Conservation (phyloP, 352 stramenopile genomes). For the Thalassiosira livingstoniorum region DNA sequence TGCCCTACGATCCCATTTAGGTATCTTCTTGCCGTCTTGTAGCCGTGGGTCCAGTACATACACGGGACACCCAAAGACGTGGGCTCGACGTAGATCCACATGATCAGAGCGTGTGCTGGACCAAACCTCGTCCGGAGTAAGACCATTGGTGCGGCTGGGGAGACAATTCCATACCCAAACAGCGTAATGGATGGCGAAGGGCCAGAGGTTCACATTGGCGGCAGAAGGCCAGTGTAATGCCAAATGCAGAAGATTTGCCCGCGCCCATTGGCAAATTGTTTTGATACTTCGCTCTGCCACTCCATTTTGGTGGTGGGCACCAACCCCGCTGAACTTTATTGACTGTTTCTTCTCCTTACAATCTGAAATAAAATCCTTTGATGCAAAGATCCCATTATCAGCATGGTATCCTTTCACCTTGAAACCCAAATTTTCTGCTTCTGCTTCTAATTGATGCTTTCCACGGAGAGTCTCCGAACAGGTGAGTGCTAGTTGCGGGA, state of each 20-base stretch:
- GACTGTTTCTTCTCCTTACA: conserved; percentile 2
- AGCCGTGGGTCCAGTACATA: conserved; percentile 64
- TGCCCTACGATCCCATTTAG: conserved; percentile 50
- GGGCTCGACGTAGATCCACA: conserved; percentile 21
- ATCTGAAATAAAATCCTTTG: background rate
- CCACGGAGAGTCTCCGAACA: background rate
- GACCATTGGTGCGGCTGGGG: conserved; percentile 13
- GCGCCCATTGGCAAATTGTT: conserved; percentile 25
- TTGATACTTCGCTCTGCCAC: conserved; percentile 15
- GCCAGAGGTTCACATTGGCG: conserved; percentile 26
- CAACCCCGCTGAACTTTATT: conserved; percentile 6
- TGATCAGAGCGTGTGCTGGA: conserved; percentile 24
- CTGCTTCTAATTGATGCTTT: background rate
- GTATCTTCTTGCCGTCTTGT: conserved; percentile 64
- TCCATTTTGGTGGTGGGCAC: conserved; percentile 23
- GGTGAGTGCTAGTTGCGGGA: background rate
- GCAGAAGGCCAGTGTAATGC: conserved; percentile 40
- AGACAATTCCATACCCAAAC: conserved; percentile 57
- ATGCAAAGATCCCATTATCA: conserved; percentile 22
- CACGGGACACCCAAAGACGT: conserved; percentile 67
- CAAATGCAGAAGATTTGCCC: conserved; percentile 18
- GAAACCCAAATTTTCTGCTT: background rate
- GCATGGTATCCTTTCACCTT: background rate
- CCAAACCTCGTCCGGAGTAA: conserved; percentile 52
- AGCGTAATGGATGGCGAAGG: conserved; percentile 47